phyloP scores from a whole-genome alignment of 2,329 filamentous ascomycete genomes.

The Lachnellula subtilissima region DNA sequence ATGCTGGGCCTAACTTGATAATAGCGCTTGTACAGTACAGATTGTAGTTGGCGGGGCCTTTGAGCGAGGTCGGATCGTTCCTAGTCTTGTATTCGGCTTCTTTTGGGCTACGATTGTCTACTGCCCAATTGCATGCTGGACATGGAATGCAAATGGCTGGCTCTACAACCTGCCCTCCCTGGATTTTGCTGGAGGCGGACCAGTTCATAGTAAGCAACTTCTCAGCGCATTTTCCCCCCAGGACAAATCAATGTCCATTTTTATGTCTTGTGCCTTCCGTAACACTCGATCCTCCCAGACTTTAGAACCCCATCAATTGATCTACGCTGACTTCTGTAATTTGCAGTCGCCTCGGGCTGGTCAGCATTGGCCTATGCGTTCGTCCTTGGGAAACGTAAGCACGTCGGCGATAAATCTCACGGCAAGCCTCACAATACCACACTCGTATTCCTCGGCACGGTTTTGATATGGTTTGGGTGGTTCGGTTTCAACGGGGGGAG shows the following conservation, averaged over 20 bases:
- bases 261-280: too few species aligned
- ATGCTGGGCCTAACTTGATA: background rate
- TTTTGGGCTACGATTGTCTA: slow-evolving; percentile 63
- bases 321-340: too few species aligned
- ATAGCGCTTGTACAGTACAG: slow-evolving; percentile 50
- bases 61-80: slow-evolving; percentile 53
- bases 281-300: too few species aligned
- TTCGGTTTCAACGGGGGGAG: slow-evolving; percentile 49
- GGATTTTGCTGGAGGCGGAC: slow-evolving; percentile 40
- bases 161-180: slow-evolving; percentile 50
- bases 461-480: slow-evolving; percentile 62
- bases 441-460: slow-evolving; percentile 58
- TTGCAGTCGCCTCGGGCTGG: slow-evolving; percentile 50
- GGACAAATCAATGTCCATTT: too few species aligned
- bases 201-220: slow-evolving; percentile 46
- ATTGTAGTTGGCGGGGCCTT: slow-evolving; percentile 62
- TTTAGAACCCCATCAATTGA: too few species aligned
- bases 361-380: slow-evolving; percentile 60
- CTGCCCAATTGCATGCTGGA: slow-evolving; percentile 60
- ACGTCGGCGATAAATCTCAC: slow-evolving; percentile 43
- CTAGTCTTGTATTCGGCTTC: slow-evolving; percentile 59
- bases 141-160: slow-evolving; percentile 64
- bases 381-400: slow-evolving; percentile 54
- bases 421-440: slow-evolving; percentile 58
- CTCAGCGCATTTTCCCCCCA: too few species aligned